Percentiles rank a stretch among this genome's conserved stretches.
These are phyloP conservation scores for Sistotremastrum suecicum DNA, from an alignment of 768 basidiomycete genomes.

Conservation along the genomic window DNA sequence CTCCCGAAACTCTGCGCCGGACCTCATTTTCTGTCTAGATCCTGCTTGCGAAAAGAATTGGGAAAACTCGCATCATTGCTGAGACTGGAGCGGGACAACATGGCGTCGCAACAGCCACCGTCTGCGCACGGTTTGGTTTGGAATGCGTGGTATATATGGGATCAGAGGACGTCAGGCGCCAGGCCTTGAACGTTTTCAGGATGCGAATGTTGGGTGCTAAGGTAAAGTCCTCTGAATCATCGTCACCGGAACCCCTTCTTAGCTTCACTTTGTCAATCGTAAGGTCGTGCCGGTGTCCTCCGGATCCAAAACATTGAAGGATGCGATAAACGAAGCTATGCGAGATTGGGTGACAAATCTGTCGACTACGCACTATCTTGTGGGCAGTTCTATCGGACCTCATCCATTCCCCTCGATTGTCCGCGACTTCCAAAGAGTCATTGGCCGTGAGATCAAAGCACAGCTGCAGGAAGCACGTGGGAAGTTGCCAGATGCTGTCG, in stretches of 20 bases:
- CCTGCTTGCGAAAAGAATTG: slow-evolving; percentile 81
- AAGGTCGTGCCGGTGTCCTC: slow-evolving; percentile 90
- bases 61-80: slow-evolving; percentile 94
- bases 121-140: slow-evolving; percentile 91
- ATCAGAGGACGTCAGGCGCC: slow-evolving; percentile 88
- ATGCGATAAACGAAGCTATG: slow-evolving; percentile 97
- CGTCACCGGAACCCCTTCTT: neutral
- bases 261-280: neutral
- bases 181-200: slow-evolving; percentile 94
- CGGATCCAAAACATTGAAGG: slow-evolving; percentile 90
- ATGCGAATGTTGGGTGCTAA: slow-evolving; percentile 96
- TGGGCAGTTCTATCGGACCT: slow-evolving; percentile 94
- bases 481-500: slow-evolving; percentile 86
- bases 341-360: slow-evolving; percentile 98
- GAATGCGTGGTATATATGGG: slow-evolving; percentile 98
- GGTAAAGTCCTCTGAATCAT: slow-evolving; percentile 21
- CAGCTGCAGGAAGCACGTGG: slow-evolving; percentile 61
- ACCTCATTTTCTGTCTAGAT: slow-evolving; percentile 36
- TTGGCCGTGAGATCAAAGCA: slow-evolving; percentile 85
- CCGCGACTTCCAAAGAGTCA: slow-evolving; percentile 93
- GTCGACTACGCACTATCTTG: slow-evolving; percentile 86
- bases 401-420: slow-evolving; percentile 99
- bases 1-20: neutral
- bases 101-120: slow-evolving; percentile 97
- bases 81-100: slow-evolving; percentile 99